Conservation (phyloP, 768 basidiomycete genomes). For the Termitomyces sp. region DNA sequence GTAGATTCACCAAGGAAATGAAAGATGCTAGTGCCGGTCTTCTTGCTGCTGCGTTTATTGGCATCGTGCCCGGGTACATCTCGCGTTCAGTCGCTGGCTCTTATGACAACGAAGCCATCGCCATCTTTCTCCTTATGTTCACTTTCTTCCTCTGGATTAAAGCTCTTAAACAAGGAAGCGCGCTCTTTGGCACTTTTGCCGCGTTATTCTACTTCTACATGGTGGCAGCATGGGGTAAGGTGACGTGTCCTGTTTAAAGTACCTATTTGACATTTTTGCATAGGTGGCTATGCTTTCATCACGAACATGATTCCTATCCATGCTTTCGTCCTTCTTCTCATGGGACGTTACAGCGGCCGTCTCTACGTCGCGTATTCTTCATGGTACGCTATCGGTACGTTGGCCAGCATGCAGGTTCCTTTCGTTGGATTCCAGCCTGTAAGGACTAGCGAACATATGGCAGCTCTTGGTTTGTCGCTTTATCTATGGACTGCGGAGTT, state of each 20-base stretch:
- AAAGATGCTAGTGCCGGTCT: constrained; percentile 93
- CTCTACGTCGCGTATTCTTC: constrained; percentile 95
- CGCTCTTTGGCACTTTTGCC: constrained; percentile 84
- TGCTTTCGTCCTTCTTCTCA: constrained; percentile 88
- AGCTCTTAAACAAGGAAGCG: constrained; percentile 91
- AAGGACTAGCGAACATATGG: constrained; percentile 97
- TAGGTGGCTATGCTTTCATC: constrained; percentile 98
- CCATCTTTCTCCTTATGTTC: constrained; percentile 99
- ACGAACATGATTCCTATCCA: constrained; percentile 99
- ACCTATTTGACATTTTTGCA: constrained; percentile 1
- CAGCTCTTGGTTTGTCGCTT: constrained; percentile 71
- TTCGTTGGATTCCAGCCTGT: constrained; percentile 99
- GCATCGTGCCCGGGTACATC: constrained; percentile 97
- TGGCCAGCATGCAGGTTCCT: constrained; percentile 98
- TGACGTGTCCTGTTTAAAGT: background rate
- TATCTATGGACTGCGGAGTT: background rate
- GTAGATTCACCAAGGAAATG: constrained; percentile 94
- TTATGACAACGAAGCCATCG: constrained; percentile 99
- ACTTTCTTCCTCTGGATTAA: constrained; percentile 98
- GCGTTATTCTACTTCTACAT: constrained; percentile 99
- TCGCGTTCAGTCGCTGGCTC: constrained; percentile 98
- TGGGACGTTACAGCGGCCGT: constrained; percentile 91
- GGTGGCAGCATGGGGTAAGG: constrained; percentile 99
- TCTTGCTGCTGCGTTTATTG: constrained; percentile 97
- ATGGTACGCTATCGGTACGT: constrained; percentile 97